Evolutionary conservation across 805 yeast genomes (phyloP).

Genomic region (Naumovozyma baii): DNA sequence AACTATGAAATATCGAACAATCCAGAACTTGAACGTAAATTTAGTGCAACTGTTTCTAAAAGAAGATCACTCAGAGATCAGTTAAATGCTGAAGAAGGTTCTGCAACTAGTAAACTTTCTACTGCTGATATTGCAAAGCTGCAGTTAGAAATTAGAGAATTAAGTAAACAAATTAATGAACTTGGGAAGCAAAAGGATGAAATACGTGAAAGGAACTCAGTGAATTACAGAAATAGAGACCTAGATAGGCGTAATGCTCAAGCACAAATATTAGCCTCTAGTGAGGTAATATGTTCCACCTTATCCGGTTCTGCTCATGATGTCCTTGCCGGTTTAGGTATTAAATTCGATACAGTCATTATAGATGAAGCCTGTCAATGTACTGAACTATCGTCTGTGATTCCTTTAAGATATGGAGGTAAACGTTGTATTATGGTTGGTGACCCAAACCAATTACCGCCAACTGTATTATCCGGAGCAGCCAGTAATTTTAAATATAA

Average conservation of each 20-base stretch:
- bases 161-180: conserved; percentile 54
- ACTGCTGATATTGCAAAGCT: conserved; percentile 40
- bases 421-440: conserved; percentile 92
- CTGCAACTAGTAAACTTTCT: conserved; percentile 37
- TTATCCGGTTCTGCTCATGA: conserved; percentile 93
- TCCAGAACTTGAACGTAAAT: conserved; percentile 38
- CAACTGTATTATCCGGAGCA: conserved; percentile 83
- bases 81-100: conserved; percentile 33
- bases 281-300: conserved; percentile 85
- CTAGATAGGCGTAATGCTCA: conserved; percentile 68
- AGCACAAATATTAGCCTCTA: conserved; percentile 55
- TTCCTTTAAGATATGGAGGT: conserved; percentile 88
- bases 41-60: conserved; percentile 46
- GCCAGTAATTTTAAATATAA: conserved; percentile 78
- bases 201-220: conserved; percentile 62
- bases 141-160: conserved; percentile 42
- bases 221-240: conserved; percentile 66
- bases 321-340: conserved; percentile 60
- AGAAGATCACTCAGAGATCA: conserved; percentile 45
- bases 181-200: conserved; percentile 68
- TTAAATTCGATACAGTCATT: conserved; percentile 80
- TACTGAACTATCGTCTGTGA: conserved; percentile 83
- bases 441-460: conserved; percentile 96
- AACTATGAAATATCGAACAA: conserved; percentile 31
- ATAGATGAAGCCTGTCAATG: conserved; percentile 97